Evolutionary conservation across 2,329 filamentous ascomycete species (phyloP), one percentile per base, ranked within the genome.

Genomic region (Dactylellina haptotyla): DNA sequence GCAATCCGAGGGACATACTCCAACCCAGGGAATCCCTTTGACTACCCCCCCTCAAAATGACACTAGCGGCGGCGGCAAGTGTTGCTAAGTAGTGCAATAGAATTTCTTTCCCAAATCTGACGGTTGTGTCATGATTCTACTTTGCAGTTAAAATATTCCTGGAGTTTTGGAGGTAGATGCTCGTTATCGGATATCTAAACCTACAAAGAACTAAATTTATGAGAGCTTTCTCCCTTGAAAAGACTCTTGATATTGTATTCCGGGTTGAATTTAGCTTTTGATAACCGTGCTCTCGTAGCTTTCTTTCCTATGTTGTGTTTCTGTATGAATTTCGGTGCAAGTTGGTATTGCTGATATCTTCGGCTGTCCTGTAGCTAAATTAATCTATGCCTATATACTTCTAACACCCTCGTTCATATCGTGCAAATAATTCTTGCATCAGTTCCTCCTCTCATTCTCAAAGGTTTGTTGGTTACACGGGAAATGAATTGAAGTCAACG

Each of bases 1-100:
- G 81, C 91, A 90, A 80, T 92, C 91, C 80, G 93, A 97, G 79
- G 87, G 88, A 81, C 90, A 90, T 80, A 90, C 90, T 77, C 90
- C 95, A 79, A 89, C 88, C 77, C 88, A 90, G 77, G 90, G 92
- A 79, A 91, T 98, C 80, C 90, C 92, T 76, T 90, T 97, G 79
- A 94, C 88, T 92, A 94, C 83, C 88, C 92, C 57, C 88, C 90
- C 77, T 91, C 95, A 78, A 87, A 92, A 79, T 87, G 91, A 78
- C 85, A 87, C 79, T 32, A 94, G 96, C 86, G 86, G n/a, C n/a
- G n/a, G 88, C 77, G 89, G 90, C 80, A 91, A 91, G 82, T 95
- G 92, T 84, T 95, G 91, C 83, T 94, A 87, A 84, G 81, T 45
- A n/a, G n/a, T n/a, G n/a, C n/a, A n/a, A n/a, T n/a, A n/a, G n/a